phyloP scores from a whole-genome alignment of 2,329 filamentous ascomycete species.

The Apiospora phragmitis region DNA sequence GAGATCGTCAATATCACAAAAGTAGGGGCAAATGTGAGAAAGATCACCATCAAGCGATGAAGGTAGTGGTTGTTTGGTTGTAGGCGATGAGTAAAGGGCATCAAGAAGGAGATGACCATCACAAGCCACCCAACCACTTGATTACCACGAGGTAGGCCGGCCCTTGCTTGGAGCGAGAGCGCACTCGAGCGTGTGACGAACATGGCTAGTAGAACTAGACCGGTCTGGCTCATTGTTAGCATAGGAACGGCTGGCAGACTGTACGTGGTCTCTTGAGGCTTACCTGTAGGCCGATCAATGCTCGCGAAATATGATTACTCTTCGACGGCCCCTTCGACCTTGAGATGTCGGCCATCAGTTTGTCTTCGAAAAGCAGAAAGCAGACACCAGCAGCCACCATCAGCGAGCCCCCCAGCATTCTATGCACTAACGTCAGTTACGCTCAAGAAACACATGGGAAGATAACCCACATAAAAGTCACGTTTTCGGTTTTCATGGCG shows the following conservation, averaged over 20 bases:
- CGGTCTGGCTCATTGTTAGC: conserved; percentile 50
- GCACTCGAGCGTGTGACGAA: conserved; percentile 84
- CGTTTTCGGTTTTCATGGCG: conserved; percentile 80
- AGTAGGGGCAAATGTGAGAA: conserved; percentile 87
- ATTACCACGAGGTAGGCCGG: conserved; percentile 83
- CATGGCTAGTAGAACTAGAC: conserved; percentile 78
- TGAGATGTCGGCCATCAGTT: conserved; percentile 47
- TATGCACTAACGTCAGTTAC: conserved; percentile 36
- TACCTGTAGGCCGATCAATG: conserved; percentile 68
- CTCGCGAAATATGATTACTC: conserved; percentile 51
- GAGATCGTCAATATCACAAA: conserved; percentile 97
- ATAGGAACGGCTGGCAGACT: background rate
- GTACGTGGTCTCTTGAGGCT: conserved; percentile 18
- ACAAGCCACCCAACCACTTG: conserved; percentile 84
- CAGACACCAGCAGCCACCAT: conserved; percentile 76
- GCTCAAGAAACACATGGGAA: conserved; percentile 14
- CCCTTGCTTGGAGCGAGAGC: conserved; percentile 80
- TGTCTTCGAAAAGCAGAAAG: conserved; percentile 80
- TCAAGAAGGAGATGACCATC: conserved; percentile 72
- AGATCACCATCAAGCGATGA: conserved; percentile 84
- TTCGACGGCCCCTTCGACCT: conserved; percentile 25
- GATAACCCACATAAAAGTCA: conserved; percentile 42
- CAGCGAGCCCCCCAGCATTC: conserved; percentile 70
- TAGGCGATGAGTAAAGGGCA: conserved; percentile 80
- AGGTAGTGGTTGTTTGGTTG: conserved; percentile 86